phyloP scores from a whole-genome alignment of 2,329 filamentous ascomycete species.

The Dactylonectria macrodidyma region DNA sequence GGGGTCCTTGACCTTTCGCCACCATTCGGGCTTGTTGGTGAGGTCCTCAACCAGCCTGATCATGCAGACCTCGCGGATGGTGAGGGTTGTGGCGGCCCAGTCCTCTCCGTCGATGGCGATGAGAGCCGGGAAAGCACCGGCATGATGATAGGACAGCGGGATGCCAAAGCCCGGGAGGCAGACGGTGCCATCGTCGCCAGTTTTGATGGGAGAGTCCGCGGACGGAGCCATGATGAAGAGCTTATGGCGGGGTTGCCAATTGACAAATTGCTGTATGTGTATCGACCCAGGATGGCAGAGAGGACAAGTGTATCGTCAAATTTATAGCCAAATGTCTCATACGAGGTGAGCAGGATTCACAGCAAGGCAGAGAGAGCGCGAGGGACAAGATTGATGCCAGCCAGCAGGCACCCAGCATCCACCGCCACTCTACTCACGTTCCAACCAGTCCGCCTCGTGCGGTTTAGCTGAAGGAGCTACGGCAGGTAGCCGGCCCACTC shows the following conservation, averaged over 20 bases:
- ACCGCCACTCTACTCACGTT: neutral
- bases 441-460: neutral
- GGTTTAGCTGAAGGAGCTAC: neutral
- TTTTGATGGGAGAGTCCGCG: neutral
- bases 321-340: neutral
- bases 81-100: constrained; percentile 48
- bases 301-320: neutral
- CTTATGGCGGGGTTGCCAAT: neutral
- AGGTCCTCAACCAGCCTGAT: constrained; percentile 51
- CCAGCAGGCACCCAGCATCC: neutral
- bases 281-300: neutral
- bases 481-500: neutral
- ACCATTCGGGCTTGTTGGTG: constrained; percentile 55
- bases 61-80: constrained; percentile 52
- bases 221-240: neutral
- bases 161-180: constrained; percentile 48
- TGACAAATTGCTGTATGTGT: neutral
- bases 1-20: constrained; percentile 49
- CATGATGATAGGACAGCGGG: constrained; percentile 35
- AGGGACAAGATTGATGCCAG: neutral
- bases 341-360: neutral
- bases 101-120: neutral
- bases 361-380: neutral
- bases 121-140: constrained; percentile 42
- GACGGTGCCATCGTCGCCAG: constrained; percentile 6